Evolutionary conservation across 2,329 filamentous ascomycete species (phyloP).

Genomic region (Ceratocystis smalleyi): DNA sequence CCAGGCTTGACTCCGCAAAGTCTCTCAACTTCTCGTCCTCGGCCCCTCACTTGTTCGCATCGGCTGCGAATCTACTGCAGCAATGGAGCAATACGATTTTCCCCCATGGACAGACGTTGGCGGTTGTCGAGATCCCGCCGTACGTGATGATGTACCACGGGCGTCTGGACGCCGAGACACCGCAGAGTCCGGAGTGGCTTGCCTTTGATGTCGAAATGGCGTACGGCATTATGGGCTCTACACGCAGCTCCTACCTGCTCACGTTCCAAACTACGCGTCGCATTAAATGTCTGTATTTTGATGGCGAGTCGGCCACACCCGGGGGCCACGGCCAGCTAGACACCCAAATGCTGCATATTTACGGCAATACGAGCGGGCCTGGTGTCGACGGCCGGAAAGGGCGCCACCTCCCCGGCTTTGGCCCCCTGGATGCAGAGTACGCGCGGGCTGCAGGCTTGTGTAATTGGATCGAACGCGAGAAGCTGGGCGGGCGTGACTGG

Average conservation of each 20-base stretch:
- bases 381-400: background rate
- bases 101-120: conserved; percentile 34
- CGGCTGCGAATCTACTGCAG: conserved; percentile 31
- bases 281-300: conserved; percentile 33
- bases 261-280: conserved; percentile 33
- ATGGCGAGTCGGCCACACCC: conserved; percentile 35
- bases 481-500: conserved; percentile 31
- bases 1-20: conserved; percentile 19
- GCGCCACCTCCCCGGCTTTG: conserved; percentile 16
- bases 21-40: conserved; percentile 32
- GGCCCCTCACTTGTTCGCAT: conserved; percentile 34
- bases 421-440: conserved; percentile 31
- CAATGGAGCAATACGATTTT: conserved; percentile 38
- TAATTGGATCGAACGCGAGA: conserved; percentile 28
- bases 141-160: conserved; percentile 37
- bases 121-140: conserved; percentile 30
- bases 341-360: conserved; percentile 35
- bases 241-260: conserved; percentile 30
- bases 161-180: conserved; percentile 26
- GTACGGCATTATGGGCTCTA: conserved; percentile 36
- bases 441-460: conserved; percentile 32
- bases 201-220: conserved; percentile 38
- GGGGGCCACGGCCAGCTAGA: conserved; percentile 32
- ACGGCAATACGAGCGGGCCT: conserved; percentile 30
- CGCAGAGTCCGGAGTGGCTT: conserved; percentile 36